Evolutionary conservation across 257 asterid species (phyloP).

Genomic region (Solanum pinnatisectum): DNA sequence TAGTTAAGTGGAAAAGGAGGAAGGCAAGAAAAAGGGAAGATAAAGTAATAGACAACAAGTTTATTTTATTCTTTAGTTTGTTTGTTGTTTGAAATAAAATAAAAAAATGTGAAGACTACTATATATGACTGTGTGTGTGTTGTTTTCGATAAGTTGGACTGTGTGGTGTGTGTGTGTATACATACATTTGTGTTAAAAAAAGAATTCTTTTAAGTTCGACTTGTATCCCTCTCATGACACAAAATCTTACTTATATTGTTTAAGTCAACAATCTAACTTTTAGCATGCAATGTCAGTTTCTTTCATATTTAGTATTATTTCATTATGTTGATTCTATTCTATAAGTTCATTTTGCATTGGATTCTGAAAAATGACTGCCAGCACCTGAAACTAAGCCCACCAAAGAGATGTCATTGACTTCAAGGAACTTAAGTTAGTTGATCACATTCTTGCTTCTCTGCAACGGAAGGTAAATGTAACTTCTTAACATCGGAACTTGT

Average conservation of each 20-base stretch:
- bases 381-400: conserved; percentile 50
- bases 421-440: conserved; percentile 78
- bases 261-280: not conserved
- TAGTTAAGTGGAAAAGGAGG: not conserved
- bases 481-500: not conserved
- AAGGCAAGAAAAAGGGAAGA: not conserved
- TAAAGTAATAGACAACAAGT: not conserved
- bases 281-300: not conserved
- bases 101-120: not conserved
- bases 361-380: conserved; percentile 45
- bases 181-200: not conserved
- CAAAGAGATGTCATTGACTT: conserved; percentile 64
- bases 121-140: not conserved
- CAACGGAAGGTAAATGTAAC: conserved; percentile 63
- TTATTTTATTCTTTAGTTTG: not conserved
- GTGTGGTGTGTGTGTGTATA: not conserved
- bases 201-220: not conserved
- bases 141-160: not conserved
- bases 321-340: not conserved
- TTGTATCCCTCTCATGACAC: not conserved
- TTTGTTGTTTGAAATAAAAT: not conserved
- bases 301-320: not conserved
- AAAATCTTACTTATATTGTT: not conserved
- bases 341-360: conserved; percentile 30
- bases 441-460: conserved; percentile 75